A percentile compares a stretch with the other conserved stretches of the same genome.
phyloP scores from a whole-genome alignment of 2,329 filamentous ascomycete species.

The Stagonosporopsis cucurbitacearum region DNA sequence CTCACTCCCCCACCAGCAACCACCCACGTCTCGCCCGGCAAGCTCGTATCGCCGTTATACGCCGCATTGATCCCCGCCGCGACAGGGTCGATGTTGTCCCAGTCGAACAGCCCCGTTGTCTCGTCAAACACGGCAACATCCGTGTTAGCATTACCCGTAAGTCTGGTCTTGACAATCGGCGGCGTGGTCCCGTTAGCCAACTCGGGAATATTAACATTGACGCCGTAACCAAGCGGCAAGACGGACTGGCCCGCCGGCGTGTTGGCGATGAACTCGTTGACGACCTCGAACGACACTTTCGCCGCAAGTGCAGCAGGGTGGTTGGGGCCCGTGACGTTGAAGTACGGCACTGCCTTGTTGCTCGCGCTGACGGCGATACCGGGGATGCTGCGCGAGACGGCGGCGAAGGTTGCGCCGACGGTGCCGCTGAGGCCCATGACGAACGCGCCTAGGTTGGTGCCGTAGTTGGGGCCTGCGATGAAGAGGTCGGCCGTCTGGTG shows the following conservation, averaged over 20 bases:
- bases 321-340: conserved; percentile 52
- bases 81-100: conserved; percentile 57
- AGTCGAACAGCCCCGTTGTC: conserved; percentile 52
- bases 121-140: conserved; percentile 56
- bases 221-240: conserved; percentile 60
- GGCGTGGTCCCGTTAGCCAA: conserved; percentile 53
- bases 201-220: conserved; percentile 59
- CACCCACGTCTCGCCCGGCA: conserved; percentile 60
- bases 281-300: conserved; percentile 53
- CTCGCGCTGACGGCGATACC: conserved; percentile 58
- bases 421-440: conserved; percentile 42
- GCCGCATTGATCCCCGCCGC: conserved; percentile 60
- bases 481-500: conserved; percentile 61
- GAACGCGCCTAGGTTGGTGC: conserved; percentile 61
- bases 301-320: conserved; percentile 56
- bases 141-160: conserved; percentile 58
- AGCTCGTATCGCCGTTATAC: conserved; percentile 59
- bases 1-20: conserved; percentile 53
- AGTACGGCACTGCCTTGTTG: conserved; percentile 52
- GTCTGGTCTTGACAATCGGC: conserved; percentile 55
- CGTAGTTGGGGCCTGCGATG: conserved; percentile 63
- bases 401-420: conserved; percentile 58
- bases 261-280: conserved; percentile 54
- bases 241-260: conserved; percentile 39
- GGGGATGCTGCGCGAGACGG: conserved; percentile 58